Conservation (phyloP, 78 protist genomes). For the Dictyostelium capitatum region DNA sequence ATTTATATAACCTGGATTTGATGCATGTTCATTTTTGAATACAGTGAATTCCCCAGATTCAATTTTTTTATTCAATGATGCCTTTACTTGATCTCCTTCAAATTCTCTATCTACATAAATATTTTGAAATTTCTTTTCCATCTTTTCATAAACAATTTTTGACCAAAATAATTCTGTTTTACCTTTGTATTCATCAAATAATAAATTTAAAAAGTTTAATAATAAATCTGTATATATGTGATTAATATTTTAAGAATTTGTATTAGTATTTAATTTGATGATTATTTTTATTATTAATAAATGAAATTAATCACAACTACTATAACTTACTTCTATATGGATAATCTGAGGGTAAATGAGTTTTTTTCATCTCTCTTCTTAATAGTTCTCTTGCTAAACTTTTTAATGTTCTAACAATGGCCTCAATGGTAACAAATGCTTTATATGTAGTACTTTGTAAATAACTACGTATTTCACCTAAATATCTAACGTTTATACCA, state of each 20-base stretch:
- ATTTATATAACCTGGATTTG: neutral
- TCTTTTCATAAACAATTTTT: slow-evolving; percentile 23
- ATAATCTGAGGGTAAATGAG: slow-evolving; percentile 76
- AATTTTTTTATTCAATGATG: neutral
- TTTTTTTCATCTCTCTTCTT: slow-evolving; percentile 78
- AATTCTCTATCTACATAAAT: neutral
- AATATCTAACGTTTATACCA: slow-evolving; percentile 56
- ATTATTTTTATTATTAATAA: neutral
- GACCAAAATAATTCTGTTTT: slow-evolving; percentile 24
- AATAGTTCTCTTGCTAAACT: slow-evolving; percentile 67
- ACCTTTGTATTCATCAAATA: slow-evolving; percentile 28
- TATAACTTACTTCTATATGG: slow-evolving; percentile 78
- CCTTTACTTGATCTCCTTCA: neutral
- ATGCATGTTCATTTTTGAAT: neutral
- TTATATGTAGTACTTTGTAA: neutral
- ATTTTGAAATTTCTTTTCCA: slow-evolving; percentile 57
- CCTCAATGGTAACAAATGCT: slow-evolving; percentile 36
- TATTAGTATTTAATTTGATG: neutral
- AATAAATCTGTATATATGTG: slow-evolving; percentile 30
- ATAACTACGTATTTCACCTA: slow-evolving; percentile 21
- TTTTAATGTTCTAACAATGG: slow-evolving; percentile 25
- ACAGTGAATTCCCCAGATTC: too few relatives aligned
- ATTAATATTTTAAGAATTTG: too few relatives aligned
- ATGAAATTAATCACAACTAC: too few relatives aligned
- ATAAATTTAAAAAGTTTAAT: slow-evolving; percentile 54